These are phyloP conservation scores for Ceratocystiopsis sp. DNA, from an alignment of 2,329 filamentous ascomycete genomes.

Conservation along the genomic window DNA sequence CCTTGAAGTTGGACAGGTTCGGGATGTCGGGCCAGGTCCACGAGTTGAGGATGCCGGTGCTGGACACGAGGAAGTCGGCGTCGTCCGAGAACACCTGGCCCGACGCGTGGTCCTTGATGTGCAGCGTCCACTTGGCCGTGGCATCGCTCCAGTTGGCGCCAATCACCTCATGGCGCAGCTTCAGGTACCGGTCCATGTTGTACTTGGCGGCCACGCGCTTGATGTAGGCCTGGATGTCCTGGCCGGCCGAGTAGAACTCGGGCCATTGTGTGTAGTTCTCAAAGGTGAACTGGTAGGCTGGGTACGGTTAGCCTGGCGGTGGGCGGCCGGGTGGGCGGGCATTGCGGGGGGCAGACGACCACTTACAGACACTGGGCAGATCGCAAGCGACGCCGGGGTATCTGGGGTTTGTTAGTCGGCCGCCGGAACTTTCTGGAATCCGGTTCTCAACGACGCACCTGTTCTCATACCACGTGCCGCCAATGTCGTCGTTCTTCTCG, in stretches of 20 bases:
- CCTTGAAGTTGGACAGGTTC: slow-evolving; percentile 4
- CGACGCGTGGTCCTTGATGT: slow-evolving; percentile 11
- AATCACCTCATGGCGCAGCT: slow-evolving; percentile 17
- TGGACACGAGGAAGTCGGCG: slow-evolving; percentile 30
- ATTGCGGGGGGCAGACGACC: slow-evolving; percentile 9
- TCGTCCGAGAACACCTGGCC: slow-evolving; percentile 11
- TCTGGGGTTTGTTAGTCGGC: neutral
- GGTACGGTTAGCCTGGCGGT: slow-evolving; percentile 13
- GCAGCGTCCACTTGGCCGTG: slow-evolving; percentile 19
- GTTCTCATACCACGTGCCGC: slow-evolving; percentile 35
- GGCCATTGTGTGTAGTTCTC: slow-evolving; percentile 14
- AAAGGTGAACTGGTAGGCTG: slow-evolving; percentile 19
- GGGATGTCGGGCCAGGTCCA: slow-evolving; percentile 23
- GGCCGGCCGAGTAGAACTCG: slow-evolving; percentile 12
- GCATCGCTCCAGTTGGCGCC: slow-evolving; percentile 25
- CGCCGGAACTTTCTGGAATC: too few species aligned
- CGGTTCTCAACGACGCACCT: slow-evolving; percentile 9
- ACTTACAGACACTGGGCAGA: slow-evolving; percentile 16
- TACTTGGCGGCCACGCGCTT: slow-evolving; percentile 14
- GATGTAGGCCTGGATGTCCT: slow-evolving; percentile 13
- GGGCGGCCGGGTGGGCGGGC: too few species aligned
- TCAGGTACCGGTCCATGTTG: slow-evolving; percentile 21
- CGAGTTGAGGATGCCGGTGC: slow-evolving; percentile 29
- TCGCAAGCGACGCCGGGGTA: slow-evolving; percentile 27
- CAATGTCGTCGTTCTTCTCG: slow-evolving; percentile 28